These are phyloP conservation scores for Nitzschia palea DNA, from an alignment of 108 stramenopile genomes.

Conservation along the genomic window DNA sequence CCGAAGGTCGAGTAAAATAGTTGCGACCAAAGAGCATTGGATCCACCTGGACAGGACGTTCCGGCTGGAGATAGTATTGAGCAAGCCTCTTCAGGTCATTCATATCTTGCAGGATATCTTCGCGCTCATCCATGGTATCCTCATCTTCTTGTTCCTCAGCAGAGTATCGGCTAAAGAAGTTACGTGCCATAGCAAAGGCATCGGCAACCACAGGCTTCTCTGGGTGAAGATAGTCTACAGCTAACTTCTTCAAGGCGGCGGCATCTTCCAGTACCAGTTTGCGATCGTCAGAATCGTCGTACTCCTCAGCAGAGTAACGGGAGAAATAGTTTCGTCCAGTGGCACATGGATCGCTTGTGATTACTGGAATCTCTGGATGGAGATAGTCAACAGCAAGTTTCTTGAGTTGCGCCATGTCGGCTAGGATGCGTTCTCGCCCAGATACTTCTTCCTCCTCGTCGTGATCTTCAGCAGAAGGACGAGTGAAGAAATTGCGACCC, in stretches of 20 bases:
- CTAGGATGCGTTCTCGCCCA: conserved; percentile 48
- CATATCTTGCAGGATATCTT: conserved; percentile 41
- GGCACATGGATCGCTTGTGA: conserved; percentile 27
- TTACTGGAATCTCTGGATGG: conserved; percentile 58
- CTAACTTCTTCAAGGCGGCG: conserved; percentile 46
- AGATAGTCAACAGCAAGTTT: conserved; percentile 53
- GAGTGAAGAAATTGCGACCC: conserved; percentile 72
- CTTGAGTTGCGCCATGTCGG: conserved; percentile 50
- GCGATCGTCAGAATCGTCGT: conserved; percentile 53
- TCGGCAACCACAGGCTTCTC: conserved; percentile 45
- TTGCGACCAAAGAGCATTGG: conserved; percentile 40
- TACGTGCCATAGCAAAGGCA: conserved; percentile 43
- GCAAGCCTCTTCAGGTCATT: conserved; percentile 32
- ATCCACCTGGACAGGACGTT: conserved; percentile 25
- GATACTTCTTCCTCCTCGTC: conserved; percentile 33
- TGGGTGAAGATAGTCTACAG: conserved; percentile 60
- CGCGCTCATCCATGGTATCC: conserved; percentile 47
- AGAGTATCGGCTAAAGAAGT: conserved; percentile 65
- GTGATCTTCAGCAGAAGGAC: conserved; percentile 61
- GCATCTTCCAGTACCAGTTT: conserved; percentile 53
- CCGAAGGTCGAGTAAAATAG: conserved; percentile 55
- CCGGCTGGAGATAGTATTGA: conserved; percentile 30
- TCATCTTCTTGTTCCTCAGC: conserved; percentile 35
- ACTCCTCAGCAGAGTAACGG: conserved; percentile 62
- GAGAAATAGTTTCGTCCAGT: conserved; percentile 66